Evolutionary conservation across 2,329 filamentous ascomycete genomes (phyloP).

Genomic region (Alternaria sp.): DNA sequence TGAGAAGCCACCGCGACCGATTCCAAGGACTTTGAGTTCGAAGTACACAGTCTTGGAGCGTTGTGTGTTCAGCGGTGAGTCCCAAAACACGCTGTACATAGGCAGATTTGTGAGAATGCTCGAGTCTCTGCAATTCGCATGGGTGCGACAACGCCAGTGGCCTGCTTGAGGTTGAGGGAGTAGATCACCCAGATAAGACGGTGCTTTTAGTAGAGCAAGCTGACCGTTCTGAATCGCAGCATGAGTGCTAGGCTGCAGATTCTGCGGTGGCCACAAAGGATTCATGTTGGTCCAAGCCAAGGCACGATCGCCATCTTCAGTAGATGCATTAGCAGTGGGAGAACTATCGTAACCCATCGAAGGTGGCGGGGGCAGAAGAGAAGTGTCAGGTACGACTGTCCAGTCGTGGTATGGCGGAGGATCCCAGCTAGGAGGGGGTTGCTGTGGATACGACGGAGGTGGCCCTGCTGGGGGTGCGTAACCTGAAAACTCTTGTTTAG

Average conservation of each 20-base stretch:
- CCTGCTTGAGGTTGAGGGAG: slow-evolving; percentile 54
- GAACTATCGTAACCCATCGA: slow-evolving; percentile 70
- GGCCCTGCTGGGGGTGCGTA: slow-evolving; percentile 38
- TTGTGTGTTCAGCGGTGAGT: slow-evolving; percentile 64
- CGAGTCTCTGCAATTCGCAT: slow-evolving; percentile 59
- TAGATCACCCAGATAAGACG: slow-evolving; percentile 46
- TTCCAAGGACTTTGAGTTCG: slow-evolving; percentile 66
- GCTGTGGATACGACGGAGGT: slow-evolving; percentile 36
- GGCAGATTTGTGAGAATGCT: slow-evolving; percentile 73
- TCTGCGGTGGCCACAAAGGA: slow-evolving; percentile 63
- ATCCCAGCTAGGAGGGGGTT: slow-evolving; percentile 45
- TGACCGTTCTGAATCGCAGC: slow-evolving; percentile 60
- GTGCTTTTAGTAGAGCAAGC: slow-evolving; percentile 50
- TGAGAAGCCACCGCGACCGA: slow-evolving; percentile 44
- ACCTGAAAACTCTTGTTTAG: slow-evolving; percentile 27
- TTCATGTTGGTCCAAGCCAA: slow-evolving; percentile 69
- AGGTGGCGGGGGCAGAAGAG: slow-evolving; percentile 75
- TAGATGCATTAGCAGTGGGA: slow-evolving; percentile 72
- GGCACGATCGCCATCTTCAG: slow-evolving; percentile 68
- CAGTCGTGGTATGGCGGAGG: slow-evolving; percentile 73
- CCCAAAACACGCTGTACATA: slow-evolving; percentile 66
- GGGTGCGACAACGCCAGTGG: slow-evolving; percentile 54
- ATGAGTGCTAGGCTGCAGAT: slow-evolving; percentile 56
- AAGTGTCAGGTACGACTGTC: slow-evolving; percentile 74
- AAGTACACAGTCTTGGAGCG: slow-evolving; percentile 70